Conservation (phyloP, 2,329 filamentous ascomycete species). For the Emericellopsis atlantica region DNA sequence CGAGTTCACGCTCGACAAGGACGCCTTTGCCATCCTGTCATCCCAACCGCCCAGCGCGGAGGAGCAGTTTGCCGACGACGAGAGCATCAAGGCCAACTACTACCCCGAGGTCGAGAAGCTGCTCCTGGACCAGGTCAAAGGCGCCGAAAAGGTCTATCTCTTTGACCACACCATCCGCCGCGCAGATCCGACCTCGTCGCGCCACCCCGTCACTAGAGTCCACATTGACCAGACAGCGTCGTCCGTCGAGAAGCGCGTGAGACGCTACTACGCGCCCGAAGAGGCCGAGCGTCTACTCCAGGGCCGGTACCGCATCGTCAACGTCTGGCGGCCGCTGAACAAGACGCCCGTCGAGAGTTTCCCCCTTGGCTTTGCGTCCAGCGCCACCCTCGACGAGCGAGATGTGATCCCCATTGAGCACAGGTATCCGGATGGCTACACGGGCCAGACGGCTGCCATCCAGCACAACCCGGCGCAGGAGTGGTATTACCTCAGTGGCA, state of each 20-base stretch:
- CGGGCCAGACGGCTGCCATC: constrained; percentile 64
- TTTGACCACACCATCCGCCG: constrained; percentile 89
- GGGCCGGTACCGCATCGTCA: constrained; percentile 70
- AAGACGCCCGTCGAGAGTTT: constrained; percentile 47
- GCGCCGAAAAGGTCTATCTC: constrained; percentile 52
- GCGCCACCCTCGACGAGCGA: constrained; percentile 42
- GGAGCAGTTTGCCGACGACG: constrained; percentile 54
- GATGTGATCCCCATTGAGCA: constrained; percentile 65
- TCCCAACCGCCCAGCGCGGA: constrained; percentile 42
- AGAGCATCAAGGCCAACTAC: constrained; percentile 57
- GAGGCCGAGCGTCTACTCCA: constrained; percentile 55
- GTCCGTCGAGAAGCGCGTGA: constrained; percentile 55
- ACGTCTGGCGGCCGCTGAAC: constrained; percentile 66
- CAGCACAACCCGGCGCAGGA: constrained; percentile 45
- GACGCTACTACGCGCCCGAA: constrained; percentile 47
- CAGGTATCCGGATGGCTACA: constrained; percentile 50
- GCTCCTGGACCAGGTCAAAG: constrained; percentile 54
- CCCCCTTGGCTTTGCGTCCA: constrained; percentile 58
- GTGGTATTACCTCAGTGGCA: constrained; percentile 74
- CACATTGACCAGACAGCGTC: constrained; percentile 74
- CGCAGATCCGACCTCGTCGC: constrained; percentile 39
- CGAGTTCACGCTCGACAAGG: constrained; percentile 53
- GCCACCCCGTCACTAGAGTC: constrained; percentile 57
- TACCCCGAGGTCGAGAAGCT: constrained; percentile 75
- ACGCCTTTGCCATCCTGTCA: constrained; percentile 60